Conservation (phyloP, 139 green algal genomes). For the Chlamydomonas applanata region DNA sequence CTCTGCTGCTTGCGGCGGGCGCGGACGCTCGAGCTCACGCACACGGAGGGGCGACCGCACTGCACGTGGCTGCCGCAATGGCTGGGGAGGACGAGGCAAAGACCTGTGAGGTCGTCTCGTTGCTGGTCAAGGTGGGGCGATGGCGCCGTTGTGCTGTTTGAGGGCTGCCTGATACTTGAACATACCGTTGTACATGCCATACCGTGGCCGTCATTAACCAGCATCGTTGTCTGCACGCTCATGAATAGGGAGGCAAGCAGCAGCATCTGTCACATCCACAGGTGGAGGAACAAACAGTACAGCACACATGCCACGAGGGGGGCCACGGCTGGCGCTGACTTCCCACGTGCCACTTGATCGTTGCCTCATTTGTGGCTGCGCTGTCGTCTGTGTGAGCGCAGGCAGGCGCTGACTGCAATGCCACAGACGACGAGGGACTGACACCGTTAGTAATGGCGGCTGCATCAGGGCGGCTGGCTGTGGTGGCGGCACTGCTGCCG, state of each 20-base stretch:
- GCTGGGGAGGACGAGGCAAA: background rate
- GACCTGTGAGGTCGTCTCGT: no score
- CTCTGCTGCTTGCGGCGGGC: conserved; percentile 6
- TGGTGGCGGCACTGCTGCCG: conserved; percentile 4
- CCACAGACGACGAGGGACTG: background rate
- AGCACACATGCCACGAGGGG: no score
- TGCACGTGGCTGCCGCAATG: conserved; percentile 2
- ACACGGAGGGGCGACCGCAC: background rate
- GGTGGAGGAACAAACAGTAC: no score
- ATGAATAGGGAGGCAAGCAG: no score
- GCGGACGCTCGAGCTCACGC: background rate
- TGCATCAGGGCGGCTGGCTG: background rate
- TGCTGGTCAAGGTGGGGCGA: background rate
- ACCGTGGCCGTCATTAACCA: no score
- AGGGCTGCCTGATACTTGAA: no score
- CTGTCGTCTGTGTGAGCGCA: background rate
- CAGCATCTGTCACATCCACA: no score
- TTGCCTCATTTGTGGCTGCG: background rate
- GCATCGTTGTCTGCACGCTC: no score
- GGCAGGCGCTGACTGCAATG: conserved; percentile 4
- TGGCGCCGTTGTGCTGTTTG: no score
- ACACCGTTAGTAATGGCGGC: conserved; percentile 3
- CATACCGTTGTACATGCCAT: no score
- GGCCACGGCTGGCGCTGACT: no score
- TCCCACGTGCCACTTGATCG: no score